Evolutionary conservation across 257 asterid genomes (phyloP), one percentile per base, ranked within the genome.

Genomic region (Primulina tabacum): DNA sequence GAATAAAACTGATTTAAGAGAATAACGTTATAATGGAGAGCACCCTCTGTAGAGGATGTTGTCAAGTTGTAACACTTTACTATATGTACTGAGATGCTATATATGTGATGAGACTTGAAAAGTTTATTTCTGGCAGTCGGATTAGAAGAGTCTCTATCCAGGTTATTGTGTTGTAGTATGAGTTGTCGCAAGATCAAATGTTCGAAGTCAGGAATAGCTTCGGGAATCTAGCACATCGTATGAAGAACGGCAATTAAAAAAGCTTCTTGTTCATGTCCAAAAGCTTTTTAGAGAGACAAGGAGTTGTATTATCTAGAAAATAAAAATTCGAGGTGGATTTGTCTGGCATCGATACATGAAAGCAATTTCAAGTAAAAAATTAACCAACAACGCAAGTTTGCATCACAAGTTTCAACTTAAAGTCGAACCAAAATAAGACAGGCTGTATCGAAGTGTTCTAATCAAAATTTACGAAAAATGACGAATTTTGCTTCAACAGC

Each of bases 381-480:
- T 16, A 12, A 1, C 56, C 56, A 47, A 47, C 20, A 66, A 57
- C 40, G 56, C 21, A 69, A 28, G 50, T 63, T 58, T 21, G 24
- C 17, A 24, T 32, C 64, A 3, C 21, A 3, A 68, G 58, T 56
- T 26, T 62, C 40, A 64, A 53, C 83, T 9, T 50, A 69, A 62
- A 72, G 59, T 62, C 38, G 64, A 67, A 72, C 66, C 53, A 77
- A 67, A 77, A 60, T 59, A 70, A 79, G 81, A 11, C 38, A 70
- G 71, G 40, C 65, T 66, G 71, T 66, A 60, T 11, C 47, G 74
- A 69, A 50, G 72, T 67, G 65, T 64, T 55, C 67, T 37, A 52
- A 73, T 24, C 50, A 69, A 30, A 66, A 37, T 60, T 58, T 66
- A 14, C 37, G 60, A 20, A 56, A 16, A 58, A 70, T 32, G 34